Percentiles rank a stretch among this genome's conserved stretches.
These are phyloP conservation scores for Stellera chamaejasme DNA, from an alignment of 345 rosid genomes.

Conservation along the genomic window DNA sequence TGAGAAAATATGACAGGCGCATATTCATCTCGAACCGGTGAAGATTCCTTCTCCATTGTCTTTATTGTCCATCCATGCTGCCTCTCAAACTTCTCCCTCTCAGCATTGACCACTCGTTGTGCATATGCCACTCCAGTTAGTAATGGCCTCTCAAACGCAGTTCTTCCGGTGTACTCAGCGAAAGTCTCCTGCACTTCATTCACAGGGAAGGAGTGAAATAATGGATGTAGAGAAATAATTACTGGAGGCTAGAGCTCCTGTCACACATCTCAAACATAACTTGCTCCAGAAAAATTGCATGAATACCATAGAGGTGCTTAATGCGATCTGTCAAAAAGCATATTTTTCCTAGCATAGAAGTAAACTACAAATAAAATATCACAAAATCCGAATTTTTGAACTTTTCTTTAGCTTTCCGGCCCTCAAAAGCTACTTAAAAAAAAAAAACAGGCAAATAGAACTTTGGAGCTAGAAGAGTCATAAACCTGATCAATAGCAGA, in stretches of 20 bases:
- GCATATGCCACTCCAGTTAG: constrained; percentile 95
- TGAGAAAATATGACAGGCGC: constrained; percentile 95
- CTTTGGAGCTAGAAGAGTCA: constrained; percentile 6
- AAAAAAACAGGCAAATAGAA: not conserved
- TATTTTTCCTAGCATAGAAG: not conserved
- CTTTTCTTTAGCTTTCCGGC: not conserved
- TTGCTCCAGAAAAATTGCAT: not conserved
- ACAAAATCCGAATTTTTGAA: not conserved
- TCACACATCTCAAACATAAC: not conserved
- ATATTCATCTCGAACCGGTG: constrained; percentile 86
- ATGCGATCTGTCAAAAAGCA: not conserved
- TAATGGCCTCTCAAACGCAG: constrained; percentile 92
- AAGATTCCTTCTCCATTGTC: constrained; percentile 85
- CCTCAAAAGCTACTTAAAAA: not conserved
- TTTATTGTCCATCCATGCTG: constrained; percentile 81
- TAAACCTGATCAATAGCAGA: constrained; percentile 98
- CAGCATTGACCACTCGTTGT: constrained; percentile 50
- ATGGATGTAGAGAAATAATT: not conserved
- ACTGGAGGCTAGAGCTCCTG: not conserved
- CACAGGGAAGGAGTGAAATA: constrained; percentile 8
- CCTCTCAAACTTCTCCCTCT: constrained; percentile 77
- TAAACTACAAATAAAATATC: not conserved
- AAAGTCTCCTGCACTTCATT: constrained; percentile 67
- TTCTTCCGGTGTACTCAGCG: constrained; percentile 94
- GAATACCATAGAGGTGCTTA: constrained; percentile 2